A percentile compares a stretch with the other conserved stretches of the same genome.
These are phyloP conservation scores for Blastomyces emzantsi DNA, from an alignment of 2,329 filamentous ascomycete genomes.

Conservation along the genomic window DNA sequence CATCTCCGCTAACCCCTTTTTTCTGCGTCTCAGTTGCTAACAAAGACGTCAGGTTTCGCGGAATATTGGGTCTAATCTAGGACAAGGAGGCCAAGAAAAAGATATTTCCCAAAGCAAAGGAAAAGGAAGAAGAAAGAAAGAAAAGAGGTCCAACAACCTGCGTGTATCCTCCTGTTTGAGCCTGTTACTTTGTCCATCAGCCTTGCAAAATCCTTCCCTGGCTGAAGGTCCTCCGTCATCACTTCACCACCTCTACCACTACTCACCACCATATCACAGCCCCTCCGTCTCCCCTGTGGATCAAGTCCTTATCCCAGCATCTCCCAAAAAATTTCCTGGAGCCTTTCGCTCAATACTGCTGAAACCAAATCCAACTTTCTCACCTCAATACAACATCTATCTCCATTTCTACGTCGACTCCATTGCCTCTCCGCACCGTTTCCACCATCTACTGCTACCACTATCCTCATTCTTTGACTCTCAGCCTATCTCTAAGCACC, in stretches of 20 bases:
- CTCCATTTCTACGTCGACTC: constrained; percentile 23
- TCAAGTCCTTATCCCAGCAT: constrained; percentile 18
- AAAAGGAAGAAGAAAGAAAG: neutral
- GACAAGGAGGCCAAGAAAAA: constrained; percentile 1
- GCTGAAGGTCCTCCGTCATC: constrained; percentile 4
- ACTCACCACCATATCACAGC: constrained; percentile 1
- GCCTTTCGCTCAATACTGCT: constrained; percentile 19
- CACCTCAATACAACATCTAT: constrained; percentile 10
- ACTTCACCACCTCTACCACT: constrained; percentile 1
- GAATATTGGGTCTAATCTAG: neutral
- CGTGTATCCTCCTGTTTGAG: constrained; percentile 4
- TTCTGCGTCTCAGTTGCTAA: constrained; percentile 3
- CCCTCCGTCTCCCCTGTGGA: constrained; percentile 5
- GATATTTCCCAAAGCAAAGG: neutral
- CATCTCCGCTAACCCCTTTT: neutral
- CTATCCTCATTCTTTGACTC: constrained; percentile 3
- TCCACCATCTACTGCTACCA: constrained; percentile 14
- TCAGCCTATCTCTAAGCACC: constrained; percentile 24
- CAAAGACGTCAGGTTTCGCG: constrained; percentile 8
- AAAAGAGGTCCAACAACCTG: neutral
- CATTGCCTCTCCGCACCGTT: constrained; percentile 29
- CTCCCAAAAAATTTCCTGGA: constrained; percentile 22
- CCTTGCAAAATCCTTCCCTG: constrained; percentile 1
- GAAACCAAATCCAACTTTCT: constrained; percentile 9
- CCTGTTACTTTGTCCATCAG: constrained; percentile 7